These are phyloP conservation scores for Candida chauliodis DNA, from an alignment of 805 yeast genomes.

Conservation along the genomic window DNA sequence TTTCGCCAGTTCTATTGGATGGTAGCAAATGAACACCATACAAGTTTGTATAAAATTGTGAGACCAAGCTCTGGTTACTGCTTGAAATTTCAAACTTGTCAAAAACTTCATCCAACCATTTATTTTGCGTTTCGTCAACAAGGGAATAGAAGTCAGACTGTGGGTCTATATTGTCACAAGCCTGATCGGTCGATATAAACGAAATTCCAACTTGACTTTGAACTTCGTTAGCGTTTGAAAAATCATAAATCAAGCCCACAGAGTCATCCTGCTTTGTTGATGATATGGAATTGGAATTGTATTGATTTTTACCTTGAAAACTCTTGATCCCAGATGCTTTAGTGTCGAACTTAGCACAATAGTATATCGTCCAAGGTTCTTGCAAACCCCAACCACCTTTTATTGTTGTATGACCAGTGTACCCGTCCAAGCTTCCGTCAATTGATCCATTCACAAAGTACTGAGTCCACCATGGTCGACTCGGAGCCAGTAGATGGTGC, in stretches of 20 bases:
- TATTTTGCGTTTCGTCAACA: slow-evolving; percentile 13
- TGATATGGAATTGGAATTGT: neutral
- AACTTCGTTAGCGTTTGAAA: slow-evolving; percentile 11
- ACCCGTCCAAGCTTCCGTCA: slow-evolving; percentile 13
- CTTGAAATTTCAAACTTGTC: slow-evolving; percentile 17
- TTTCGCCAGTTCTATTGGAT: slow-evolving; percentile 30
- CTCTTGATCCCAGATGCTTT: slow-evolving; percentile 13
- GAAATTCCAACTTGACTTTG: slow-evolving; percentile 26
- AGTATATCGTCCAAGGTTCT: slow-evolving; percentile 24
- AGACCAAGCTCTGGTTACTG: slow-evolving; percentile 12
- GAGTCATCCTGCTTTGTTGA: slow-evolving; percentile 15
- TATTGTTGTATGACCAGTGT: slow-evolving; percentile 22
- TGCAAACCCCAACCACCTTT: slow-evolving; percentile 32
- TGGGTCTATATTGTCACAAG: slow-evolving; percentile 22
- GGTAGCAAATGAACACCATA: slow-evolving; percentile 30
- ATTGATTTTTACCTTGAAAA: slow-evolving; percentile 7
- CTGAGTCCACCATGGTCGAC: slow-evolving; percentile 31
- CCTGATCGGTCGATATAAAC: slow-evolving; percentile 24
- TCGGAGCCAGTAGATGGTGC: slow-evolving; percentile 24
- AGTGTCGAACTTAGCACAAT: slow-evolving; percentile 25
- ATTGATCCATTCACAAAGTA: slow-evolving; percentile 23
- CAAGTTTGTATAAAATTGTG: slow-evolving; percentile 20
- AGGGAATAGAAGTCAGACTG: slow-evolving; percentile 14
- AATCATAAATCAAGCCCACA: slow-evolving; percentile 22
- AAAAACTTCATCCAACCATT: slow-evolving; percentile 23